Conservation (phyloP, 2,329 filamentous ascomycete species). For the Aspergillus quadrilineatus region DNA sequence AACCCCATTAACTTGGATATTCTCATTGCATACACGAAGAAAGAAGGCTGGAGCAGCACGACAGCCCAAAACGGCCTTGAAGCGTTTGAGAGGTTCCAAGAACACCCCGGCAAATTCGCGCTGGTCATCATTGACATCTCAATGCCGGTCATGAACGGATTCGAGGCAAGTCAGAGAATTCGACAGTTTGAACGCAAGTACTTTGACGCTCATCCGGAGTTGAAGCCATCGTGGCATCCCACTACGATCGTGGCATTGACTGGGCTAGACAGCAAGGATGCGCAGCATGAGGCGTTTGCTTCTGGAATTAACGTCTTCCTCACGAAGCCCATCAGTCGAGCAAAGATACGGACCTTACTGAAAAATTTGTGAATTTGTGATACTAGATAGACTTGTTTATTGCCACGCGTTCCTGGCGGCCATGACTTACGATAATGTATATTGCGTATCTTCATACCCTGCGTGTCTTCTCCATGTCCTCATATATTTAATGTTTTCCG, state of each 20-base stretch:
- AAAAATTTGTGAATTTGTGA: not conserved
- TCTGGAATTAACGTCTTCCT: constrained; percentile 35
- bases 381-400: not conserved
- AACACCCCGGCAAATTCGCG: constrained; percentile 18
- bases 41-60: constrained; percentile 25
- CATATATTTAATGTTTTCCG: too few species aligned
- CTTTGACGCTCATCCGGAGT: not conserved
- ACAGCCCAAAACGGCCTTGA: constrained; percentile 38
- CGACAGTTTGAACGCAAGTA: constrained; percentile 24
- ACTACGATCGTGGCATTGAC: constrained; percentile 31
- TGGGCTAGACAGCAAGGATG: constrained; percentile 28
- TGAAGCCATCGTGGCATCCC: constrained; percentile 8
- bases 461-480: too few species aligned
- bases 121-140: constrained; percentile 29
- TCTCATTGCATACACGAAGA: constrained; percentile 4
- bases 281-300: constrained; percentile 29
- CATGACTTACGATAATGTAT: too few species aligned
- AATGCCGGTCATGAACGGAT: constrained; percentile 40
- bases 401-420: not conserved
- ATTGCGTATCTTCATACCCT: too few species aligned
- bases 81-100: constrained; percentile 22
- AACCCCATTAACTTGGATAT: constrained; percentile 36
- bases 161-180: constrained; percentile 32
- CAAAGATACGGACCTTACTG: not conserved
- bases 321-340: constrained; percentile 28